Evolutionary conservation across 1,284 basidiomycete species (phyloP).

Genomic region (Pseudozyma thailandica): DNA sequence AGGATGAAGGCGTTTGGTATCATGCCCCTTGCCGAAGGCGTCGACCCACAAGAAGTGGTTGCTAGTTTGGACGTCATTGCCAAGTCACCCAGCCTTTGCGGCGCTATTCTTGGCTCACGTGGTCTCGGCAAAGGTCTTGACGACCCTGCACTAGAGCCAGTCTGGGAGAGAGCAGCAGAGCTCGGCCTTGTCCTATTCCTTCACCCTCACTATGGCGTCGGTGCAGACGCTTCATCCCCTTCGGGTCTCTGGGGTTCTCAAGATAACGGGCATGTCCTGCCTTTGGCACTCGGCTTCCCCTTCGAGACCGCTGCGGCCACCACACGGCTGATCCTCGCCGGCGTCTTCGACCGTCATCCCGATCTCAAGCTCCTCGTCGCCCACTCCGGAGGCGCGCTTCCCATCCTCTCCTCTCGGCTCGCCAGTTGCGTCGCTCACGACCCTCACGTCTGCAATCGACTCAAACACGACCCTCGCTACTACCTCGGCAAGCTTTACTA

Average conservation of each 20-base stretch:
- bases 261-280: constrained; percentile 84
- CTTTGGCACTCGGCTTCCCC: constrained; percentile 85
- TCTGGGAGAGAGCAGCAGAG: constrained; percentile 74
- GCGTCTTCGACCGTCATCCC: constrained; percentile 81
- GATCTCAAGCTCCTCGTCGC: constrained; percentile 79
- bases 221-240: constrained; percentile 12
- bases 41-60: constrained; percentile 73
- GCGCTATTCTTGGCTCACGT: constrained; percentile 82
- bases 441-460: constrained; percentile 77
- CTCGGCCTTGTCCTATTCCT: constrained; percentile 32
- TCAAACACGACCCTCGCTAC: constrained; percentile 83
- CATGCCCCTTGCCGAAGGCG: constrained; percentile 79
- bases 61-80: constrained; percentile 76
- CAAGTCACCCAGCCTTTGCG: constrained; percentile 69
- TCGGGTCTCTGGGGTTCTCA: constrained; percentile 74
- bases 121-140: constrained; percentile 83
- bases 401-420: constrained; percentile 80
- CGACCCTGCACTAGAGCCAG: constrained; percentile 75
- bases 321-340: constrained; percentile 81
- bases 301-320: constrained; percentile 85
- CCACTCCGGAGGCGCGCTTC: constrained; percentile 83
- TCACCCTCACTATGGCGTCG: constrained; percentile 41
- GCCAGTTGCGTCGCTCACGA: constrained; percentile 85
- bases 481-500: constrained; percentile 79
- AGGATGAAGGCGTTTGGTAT: constrained; percentile 84